Conservation (phyloP, 371 early-diverging fungal species). For the Gilbertella persicaria region DNA sequence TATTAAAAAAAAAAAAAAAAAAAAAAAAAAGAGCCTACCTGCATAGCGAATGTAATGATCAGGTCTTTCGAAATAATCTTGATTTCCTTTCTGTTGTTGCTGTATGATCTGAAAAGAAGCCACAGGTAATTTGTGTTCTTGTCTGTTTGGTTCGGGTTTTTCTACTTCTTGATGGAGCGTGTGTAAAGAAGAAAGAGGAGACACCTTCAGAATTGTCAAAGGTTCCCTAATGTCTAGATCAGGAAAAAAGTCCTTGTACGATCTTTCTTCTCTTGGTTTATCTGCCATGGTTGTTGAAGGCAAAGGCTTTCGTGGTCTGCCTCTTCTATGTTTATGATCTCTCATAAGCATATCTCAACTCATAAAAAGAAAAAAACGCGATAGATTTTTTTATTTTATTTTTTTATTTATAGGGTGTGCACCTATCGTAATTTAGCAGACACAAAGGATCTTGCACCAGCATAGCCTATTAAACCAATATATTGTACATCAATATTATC, state of each 20-base stretch:
- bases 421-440: conserved; percentile 16
- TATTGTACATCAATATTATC: conserved; percentile 28
- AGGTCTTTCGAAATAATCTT: conserved; percentile 43
- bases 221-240: conserved; percentile 65
- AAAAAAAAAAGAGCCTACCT: conserved; percentile 25
- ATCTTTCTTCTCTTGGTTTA: conserved; percentile 81
- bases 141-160: neutral
- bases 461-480: conserved; percentile 21
- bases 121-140: neutral
- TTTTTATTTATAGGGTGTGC: neutral
- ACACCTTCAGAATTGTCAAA: conserved; percentile 43
- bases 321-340: conserved; percentile 5
- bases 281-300: conserved; percentile 5
- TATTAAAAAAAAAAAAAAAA: no score
- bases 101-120: neutral
- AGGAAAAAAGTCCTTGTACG: conserved; percentile 80
- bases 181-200: neutral
- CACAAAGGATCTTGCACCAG: conserved; percentile 21
- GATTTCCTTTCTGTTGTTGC: conserved; percentile 4
- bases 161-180: neutral
- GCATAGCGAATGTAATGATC: conserved; percentile 63
- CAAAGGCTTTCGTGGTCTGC: conserved; percentile 15
- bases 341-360: neutral
- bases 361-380: conserved; percentile 1
- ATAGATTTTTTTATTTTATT: neutral